These are phyloP conservation scores for Jaapia argillacea DNA, from an alignment of 768 basidiomycete genomes.

Conservation along the genomic window DNA sequence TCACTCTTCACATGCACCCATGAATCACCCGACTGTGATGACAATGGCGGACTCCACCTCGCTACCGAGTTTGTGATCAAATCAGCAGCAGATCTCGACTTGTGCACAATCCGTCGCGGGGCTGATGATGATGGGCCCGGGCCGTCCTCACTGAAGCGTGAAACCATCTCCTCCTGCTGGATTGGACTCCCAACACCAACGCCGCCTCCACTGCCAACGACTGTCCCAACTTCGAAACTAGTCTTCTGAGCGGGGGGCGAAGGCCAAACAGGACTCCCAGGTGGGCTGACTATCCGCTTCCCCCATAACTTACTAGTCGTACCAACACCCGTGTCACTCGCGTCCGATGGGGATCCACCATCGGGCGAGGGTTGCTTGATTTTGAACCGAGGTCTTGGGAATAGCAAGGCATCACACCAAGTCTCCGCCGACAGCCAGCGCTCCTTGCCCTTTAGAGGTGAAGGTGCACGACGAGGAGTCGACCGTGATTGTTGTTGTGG, in stretches of 20 bases:
- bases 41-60: no score
- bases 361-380: no score
- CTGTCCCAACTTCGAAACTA: no score
- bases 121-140: no score
- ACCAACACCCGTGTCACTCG: neutral
- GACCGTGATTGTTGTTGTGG: conserved; percentile 3
- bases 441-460: conserved; percentile 34
- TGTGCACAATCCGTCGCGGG: conserved; percentile 7
- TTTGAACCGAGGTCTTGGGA: conserved; percentile 64
- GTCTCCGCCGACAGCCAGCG: conserved; percentile 67
- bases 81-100: conserved; percentile 1
- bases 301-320: conserved; percentile 1
- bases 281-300: conserved; percentile 36
- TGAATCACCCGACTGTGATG: no score
- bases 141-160: no score
- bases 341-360: neutral
- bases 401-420: conserved; percentile 74
- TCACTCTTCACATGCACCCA: no score
- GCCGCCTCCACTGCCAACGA: no score
- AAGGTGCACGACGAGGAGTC: conserved; percentile 13
- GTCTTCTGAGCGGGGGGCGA: conserved; percentile 7
- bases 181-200: neutral
- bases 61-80: no score
- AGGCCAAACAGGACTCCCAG: conserved; percentile 29
- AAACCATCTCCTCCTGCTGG: conserved; percentile 2